Evolutionary conservation across 2,329 filamentous ascomycete genomes (phyloP).

Genomic region (Neofusicoccum laricinum): DNA sequence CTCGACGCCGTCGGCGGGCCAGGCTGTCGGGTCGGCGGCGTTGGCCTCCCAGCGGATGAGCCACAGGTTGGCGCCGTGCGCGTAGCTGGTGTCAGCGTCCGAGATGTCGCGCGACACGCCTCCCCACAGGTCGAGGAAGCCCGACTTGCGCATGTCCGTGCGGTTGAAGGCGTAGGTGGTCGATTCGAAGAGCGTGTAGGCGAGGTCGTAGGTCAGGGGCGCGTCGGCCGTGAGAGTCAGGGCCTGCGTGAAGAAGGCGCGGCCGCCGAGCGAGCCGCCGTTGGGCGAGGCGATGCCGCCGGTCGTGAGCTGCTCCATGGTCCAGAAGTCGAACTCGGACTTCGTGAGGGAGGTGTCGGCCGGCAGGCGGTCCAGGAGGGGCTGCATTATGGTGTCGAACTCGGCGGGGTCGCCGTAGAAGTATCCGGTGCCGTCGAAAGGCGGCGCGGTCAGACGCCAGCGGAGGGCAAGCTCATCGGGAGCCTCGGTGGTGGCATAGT

Average conservation of each 20-base stretch:
- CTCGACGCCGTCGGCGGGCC: slow-evolving; percentile 22
- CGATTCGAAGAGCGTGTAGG: slow-evolving; percentile 18
- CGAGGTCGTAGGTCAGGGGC: slow-evolving; percentile 19
- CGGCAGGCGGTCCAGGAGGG: slow-evolving; percentile 19
- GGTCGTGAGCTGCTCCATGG: slow-evolving; percentile 17
- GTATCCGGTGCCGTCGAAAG: slow-evolving; percentile 20
- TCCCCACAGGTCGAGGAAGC: slow-evolving; percentile 24
- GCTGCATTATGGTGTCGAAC: slow-evolving; percentile 20
- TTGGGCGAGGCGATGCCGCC: slow-evolving; percentile 16
- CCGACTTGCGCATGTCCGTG: slow-evolving; percentile 20
- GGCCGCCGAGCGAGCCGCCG: slow-evolving; percentile 20
- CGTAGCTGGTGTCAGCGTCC: slow-evolving; percentile 20
- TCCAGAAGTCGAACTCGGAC: slow-evolving; percentile 21
- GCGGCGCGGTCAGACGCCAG: slow-evolving; percentile 19
- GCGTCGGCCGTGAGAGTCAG: slow-evolving; percentile 20
- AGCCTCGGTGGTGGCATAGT: slow-evolving; percentile 20
- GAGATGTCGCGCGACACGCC: slow-evolving; percentile 20
- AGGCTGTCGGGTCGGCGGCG: slow-evolving; percentile 7
- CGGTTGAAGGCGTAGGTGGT: slow-evolving; percentile 20
- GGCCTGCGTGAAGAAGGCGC: slow-evolving; percentile 22
- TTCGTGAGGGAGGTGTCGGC: slow-evolving; percentile 19
- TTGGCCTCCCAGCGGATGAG: slow-evolving; percentile 24
- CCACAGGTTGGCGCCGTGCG: slow-evolving; percentile 23
- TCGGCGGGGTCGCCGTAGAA: slow-evolving; percentile 22
- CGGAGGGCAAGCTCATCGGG: slow-evolving; percentile 22